Conservation (phyloP, 805 yeast genomes). For the Saturnispora halmiae region DNA sequence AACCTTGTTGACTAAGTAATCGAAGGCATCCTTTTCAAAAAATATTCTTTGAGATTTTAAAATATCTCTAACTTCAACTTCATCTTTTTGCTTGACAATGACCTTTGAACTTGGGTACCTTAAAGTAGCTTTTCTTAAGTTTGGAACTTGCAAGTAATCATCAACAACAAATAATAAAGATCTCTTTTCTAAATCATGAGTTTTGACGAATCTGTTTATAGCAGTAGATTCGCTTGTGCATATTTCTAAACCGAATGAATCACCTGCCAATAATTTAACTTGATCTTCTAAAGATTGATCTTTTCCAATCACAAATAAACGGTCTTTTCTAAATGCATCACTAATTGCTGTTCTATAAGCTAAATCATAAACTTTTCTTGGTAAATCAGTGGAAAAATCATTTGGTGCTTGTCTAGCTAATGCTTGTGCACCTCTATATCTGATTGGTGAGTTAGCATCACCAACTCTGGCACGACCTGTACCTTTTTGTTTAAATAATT, state of each 20-base stretch:
- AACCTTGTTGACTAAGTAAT: conserved; percentile 39
- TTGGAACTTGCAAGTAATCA: conserved; percentile 34
- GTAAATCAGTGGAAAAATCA: conserved; percentile 74
- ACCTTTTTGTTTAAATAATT: conserved; percentile 85
- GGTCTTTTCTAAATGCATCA: conserved; percentile 68
- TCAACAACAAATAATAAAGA: conserved; percentile 62
- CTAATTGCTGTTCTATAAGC: conserved; percentile 82
- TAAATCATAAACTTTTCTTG: conserved; percentile 57
- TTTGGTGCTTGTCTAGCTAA: conserved; percentile 85
- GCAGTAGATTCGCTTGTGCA: conserved; percentile 26
- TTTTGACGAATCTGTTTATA: conserved; percentile 31
- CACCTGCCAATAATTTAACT: conserved; percentile 19
- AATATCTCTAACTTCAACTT: conserved; percentile 73
- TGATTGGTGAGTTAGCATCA: conserved; percentile 88
- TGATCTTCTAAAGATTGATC: conserved; percentile 19
- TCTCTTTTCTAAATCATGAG: conserved; percentile 41
- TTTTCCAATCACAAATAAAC: conserved; percentile 59
- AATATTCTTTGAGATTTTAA: conserved; percentile 69
- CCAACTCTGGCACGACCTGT: conserved; percentile 94
- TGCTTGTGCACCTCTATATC: conserved; percentile 85
- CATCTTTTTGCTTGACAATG: conserved; percentile 63
- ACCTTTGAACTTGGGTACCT: conserved; percentile 41
- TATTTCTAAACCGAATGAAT: conserved; percentile 24
- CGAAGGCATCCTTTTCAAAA: conserved; percentile 64
- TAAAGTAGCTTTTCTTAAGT: conserved; percentile 52